phyloP scores from a whole-genome alignment of 2,329 filamentous ascomycete species.

The Colletotrichum graminicola region DNA sequence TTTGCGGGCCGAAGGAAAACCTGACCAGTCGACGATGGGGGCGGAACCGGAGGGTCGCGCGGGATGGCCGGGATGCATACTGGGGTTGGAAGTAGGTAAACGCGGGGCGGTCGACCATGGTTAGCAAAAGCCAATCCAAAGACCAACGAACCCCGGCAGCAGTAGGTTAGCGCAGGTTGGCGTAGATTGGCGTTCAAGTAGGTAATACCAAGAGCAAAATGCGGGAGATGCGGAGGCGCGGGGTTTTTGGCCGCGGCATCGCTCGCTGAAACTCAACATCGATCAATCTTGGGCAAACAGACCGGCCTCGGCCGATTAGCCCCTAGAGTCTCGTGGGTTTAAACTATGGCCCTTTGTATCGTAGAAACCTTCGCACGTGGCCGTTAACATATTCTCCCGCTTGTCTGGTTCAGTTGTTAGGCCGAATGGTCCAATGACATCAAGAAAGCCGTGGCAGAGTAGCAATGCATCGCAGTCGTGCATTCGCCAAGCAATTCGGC shows the following conservation, averaged over 20 bases:
- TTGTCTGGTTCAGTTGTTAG: not conserved
- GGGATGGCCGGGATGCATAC: slow-evolving; percentile 1
- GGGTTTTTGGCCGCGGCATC: slow-evolving; percentile 32
- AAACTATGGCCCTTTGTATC: not conserved
- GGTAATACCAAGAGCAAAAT: slow-evolving; percentile 23
- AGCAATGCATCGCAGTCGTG: not conserved
- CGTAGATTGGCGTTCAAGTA: slow-evolving; percentile 19
- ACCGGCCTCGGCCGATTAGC: not conserved
- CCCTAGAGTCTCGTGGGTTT: not conserved
- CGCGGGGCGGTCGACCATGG: slow-evolving; percentile 37
- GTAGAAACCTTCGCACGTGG: slow-evolving; percentile 4
- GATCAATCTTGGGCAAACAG: not conserved
- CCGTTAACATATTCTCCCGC: not conserved
- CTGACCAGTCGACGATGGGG: slow-evolving; percentile 6
- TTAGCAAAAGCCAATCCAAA: not conserved
- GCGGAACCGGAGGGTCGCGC: not conserved
- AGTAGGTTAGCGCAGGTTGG: slow-evolving; percentile 17
- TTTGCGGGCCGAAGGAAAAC: slow-evolving; percentile 23
- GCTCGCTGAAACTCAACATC: slow-evolving; percentile 35
- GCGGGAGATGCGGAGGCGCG: slow-evolving; percentile 38
- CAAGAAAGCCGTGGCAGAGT: not conserved
- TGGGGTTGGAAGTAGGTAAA: slow-evolving; percentile 14
- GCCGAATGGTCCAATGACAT: not conserved
- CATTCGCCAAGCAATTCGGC: not conserved
- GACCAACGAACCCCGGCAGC: slow-evolving; percentile 11